These are phyloP conservation scores for Claviceps maximensis DNA, from an alignment of 2,329 filamentous ascomycete genomes.

Conservation along the genomic window DNA sequence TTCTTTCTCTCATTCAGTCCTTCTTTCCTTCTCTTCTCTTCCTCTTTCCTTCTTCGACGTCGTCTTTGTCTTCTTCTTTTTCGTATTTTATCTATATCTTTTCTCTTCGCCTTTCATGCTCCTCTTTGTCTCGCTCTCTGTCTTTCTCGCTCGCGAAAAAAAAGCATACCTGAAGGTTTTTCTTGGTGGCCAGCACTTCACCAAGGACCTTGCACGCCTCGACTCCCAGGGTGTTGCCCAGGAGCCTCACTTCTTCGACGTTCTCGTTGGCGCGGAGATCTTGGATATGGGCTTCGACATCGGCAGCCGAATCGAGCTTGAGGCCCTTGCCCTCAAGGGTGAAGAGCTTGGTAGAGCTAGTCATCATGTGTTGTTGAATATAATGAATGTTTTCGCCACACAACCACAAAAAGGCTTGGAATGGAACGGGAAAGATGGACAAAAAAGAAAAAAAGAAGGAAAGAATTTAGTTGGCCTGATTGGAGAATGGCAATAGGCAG, in stretches of 20 bases:
- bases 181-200: conserved; percentile 72
- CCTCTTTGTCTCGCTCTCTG: too few relatives aligned
- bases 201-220: conserved; percentile 77
- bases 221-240: conserved; percentile 87
- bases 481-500: neutral
- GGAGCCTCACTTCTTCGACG: conserved; percentile 72
- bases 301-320: conserved; percentile 79
- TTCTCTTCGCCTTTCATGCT: neutral
- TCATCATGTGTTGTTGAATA: conserved; percentile 11
- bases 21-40: neutral
- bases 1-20: neutral
- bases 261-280: conserved; percentile 58
- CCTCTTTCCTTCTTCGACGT: neutral
- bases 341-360: conserved; percentile 50
- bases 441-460: conserved; percentile 1
- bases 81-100: neutral
- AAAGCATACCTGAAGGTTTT: conserved; percentile 53
- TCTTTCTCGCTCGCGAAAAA: neutral
- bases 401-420: neutral
- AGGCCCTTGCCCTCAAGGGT: conserved; percentile 84
- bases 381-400: neutral
- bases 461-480: neutral
- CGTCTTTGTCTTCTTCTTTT: neutral
- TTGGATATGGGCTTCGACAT: conserved; percentile 74
- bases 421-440: neutral